Percentiles rank a stretch among this genome's conserved stretches.
phyloP scores from a whole-genome alignment of 176 grass and related monocot species.

The Paspalum vaginatum region DNA sequence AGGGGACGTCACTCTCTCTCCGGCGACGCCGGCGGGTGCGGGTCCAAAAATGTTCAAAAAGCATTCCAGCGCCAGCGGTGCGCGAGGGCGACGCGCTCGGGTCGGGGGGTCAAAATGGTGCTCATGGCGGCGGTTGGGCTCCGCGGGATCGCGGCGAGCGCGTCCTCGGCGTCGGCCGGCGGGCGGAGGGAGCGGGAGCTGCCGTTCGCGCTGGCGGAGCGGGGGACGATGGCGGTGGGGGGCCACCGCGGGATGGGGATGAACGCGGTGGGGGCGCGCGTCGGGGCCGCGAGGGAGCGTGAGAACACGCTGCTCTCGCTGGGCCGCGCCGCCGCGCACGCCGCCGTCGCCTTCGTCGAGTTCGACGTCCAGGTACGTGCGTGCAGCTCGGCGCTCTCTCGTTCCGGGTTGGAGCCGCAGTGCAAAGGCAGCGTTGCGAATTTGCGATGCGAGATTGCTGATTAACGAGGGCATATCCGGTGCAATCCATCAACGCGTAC shows the following conservation, averaged over 20 bases:
- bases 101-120: constrained; percentile 31
- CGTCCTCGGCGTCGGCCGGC: background rate
- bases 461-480: too few relatives aligned
- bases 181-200: constrained; percentile 8
- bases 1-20: background rate
- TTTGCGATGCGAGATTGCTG: background rate
- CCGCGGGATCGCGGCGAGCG: constrained; percentile 35
- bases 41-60: constrained; percentile 47
- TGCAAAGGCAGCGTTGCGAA: constrained; percentile 5
- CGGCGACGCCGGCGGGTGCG: constrained; percentile 16
- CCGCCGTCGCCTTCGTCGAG: constrained; percentile 64
- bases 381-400: background rate
- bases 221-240: constrained; percentile 50
- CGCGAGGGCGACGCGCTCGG: background rate
- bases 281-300: constrained; percentile 45
- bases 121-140: constrained; percentile 19
- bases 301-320: constrained; percentile 77
- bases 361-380: constrained; percentile 63
- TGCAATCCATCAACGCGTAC: too few relatives aligned
- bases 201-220: constrained; percentile 34
- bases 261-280: constrained; percentile 52
- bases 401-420: background rate
- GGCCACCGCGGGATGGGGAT: constrained; percentile 71
- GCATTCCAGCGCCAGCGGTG: background rate
- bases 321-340: constrained; percentile 46